Evolutionary conservation across 768 basidiomycete genomes (phyloP), one percentile per base, ranked within the genome.

Genomic region (Phylloporus scabripes): DNA sequence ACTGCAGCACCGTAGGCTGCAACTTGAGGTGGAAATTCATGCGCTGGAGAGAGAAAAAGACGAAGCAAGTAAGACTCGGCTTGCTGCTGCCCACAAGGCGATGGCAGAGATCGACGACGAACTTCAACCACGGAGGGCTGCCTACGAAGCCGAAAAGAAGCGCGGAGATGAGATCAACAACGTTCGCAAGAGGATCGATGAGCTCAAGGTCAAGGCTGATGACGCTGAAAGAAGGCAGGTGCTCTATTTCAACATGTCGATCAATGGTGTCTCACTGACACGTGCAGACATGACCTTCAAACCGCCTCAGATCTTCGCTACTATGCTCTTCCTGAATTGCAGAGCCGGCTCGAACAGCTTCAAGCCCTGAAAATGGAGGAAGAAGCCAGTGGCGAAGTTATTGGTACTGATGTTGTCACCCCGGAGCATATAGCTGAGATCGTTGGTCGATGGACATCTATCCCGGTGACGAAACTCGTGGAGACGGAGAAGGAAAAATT

Each of bases 31-130:
- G 17, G 95, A 96, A 63, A 87, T 96, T 18, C 93, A 96, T 63
- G 95, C 95, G 9, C 72, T 97, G 45, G 89, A 93, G 63, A 81
- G 92, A 41, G 93, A 96, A 66, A 94, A 92, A 66, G 93, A 96
- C 51, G 64, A 80, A 5, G 87, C 89, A 5, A 92, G 89, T 60
- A 88, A 89, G 67, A 91, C 93, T 49, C 80, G 92, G 11, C 74
- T 95, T 10, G 74, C 75, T 32, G 55, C 71, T 15, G 91, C 92
- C 7, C 80, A 78, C 54, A 93, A 89, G 67, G 78, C 80, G 4
- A 83, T 92, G 52, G 82, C 87, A 3, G 82, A 91, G 40, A 80
- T 94, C 36, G 89, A 92, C 37, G 93, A 95, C 49, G 70, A 92
- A 54, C 78, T 96, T 9, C 77, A 76, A 48, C 93, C 92, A 1